Evolutionary conservation across 2,329 filamentous ascomycete genomes (phyloP), one percentile per base, ranked within the genome.

Genomic region (Fusarium annulatum): DNA sequence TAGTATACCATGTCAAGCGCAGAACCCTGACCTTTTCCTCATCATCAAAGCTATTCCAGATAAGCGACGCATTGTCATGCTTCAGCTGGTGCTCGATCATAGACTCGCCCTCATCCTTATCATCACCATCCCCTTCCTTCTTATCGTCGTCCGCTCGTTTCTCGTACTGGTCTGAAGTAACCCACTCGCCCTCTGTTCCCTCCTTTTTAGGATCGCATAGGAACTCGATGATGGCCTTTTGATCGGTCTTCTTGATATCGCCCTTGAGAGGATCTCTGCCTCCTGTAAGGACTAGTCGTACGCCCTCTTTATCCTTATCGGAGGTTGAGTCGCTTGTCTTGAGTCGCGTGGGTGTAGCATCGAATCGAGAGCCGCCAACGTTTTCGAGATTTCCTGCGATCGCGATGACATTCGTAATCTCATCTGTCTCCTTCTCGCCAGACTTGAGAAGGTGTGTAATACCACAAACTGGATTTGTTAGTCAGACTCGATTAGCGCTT

Each of bases 161-260:
- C 51, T 85, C 85, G 72, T 90, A 89, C 73, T 88, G 84, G 65
- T 92, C 88, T 70, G 88, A 84, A 7, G 86, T 81, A 49, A 87
- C 85, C 80, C 87, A 89, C 77, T 93, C 90, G 73, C 89, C 90
- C 83, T 97, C 95, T 11, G 92, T 87, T 2, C 95, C 95, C 14
- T 91, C 91, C 74, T 89, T 87, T 4, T 92, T 87, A 36, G 83
- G 85, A 79, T 97, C 92, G 83, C 96, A 99, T 26, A 95, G 81
- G 76, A 98, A 95, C 78, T 97, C 93, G 61, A 98, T 89, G 15
- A 97, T 88, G 7, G 95, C 94, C 78, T 90, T 91, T 81, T 97
- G 93, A 67, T 89, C 85, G 34, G 84, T 83, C 61, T 86, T 85
- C 55, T 87, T 85, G 60, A 87, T 86, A 55, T 89, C 85, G 12